These are phyloP conservation scores for Sequoiadendron giganteum DNA, from an alignment of 75 land plant genomes.

Conservation along the genomic window DNA sequence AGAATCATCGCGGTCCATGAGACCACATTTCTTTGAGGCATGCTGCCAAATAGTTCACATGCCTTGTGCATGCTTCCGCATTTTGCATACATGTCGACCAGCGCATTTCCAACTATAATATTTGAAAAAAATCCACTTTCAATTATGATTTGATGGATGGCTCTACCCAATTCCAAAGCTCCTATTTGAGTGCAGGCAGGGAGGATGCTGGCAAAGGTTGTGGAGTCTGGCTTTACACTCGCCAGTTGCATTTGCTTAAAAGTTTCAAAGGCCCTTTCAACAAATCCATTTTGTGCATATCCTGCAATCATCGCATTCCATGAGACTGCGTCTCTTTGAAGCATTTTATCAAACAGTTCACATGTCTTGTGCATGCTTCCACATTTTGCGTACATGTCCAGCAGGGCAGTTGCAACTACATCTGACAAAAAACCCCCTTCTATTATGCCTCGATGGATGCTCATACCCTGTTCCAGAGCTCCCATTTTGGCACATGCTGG, in stretches of 20 bases:
- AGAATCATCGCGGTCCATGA: slow-evolving; percentile 13
- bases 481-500: slow-evolving; percentile 25
- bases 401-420: slow-evolving; percentile 16
- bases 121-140: slow-evolving; percentile 15
- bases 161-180: slow-evolving; percentile 17
- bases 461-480: slow-evolving; percentile 18
- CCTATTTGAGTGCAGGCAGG: slow-evolving; percentile 1
- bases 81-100: slow-evolving; percentile 6
- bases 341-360: slow-evolving; percentile 15
- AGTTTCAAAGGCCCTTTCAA: slow-evolving; percentile 7
- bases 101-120: slow-evolving; percentile 8
- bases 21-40: slow-evolving; percentile 1
- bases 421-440: slow-evolving; percentile 6
- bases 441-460: slow-evolving; percentile 2
- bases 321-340: slow-evolving; percentile 6
- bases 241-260: slow-evolving; percentile 2
- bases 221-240: slow-evolving; percentile 5
- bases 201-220: slow-evolving; percentile 9
- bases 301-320: slow-evolving; percentile 16
- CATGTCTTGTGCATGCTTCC: slow-evolving; percentile 20
- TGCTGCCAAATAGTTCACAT: neutral
- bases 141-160: neutral
- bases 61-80: slow-evolving; percentile 7
- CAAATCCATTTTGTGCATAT: slow-evolving; percentile 15
- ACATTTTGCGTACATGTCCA: slow-evolving; percentile 31